These are phyloP conservation scores for Mucor piriformis DNA, from an alignment of 371 early-diverging fungal genomes.

Conservation along the genomic window DNA sequence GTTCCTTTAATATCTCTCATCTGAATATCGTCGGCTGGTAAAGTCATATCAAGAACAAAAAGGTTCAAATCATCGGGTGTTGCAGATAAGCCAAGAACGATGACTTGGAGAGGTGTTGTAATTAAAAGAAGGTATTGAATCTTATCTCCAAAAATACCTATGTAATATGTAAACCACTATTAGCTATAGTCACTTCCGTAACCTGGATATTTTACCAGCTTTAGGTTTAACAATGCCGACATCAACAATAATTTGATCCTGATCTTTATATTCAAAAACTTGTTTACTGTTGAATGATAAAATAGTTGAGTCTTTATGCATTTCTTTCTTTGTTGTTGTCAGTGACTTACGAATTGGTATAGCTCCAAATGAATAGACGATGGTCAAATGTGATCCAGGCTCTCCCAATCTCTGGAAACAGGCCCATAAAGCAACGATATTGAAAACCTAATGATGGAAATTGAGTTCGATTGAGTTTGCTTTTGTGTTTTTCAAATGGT, in stretches of 20 bases:
- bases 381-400: conserved; percentile 87
- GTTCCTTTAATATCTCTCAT: conserved; percentile 77
- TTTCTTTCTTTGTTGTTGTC: background rate
- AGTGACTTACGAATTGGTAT: conserved; percentile 54
- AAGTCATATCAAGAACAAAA: conserved; percentile 69
- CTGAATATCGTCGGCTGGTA: conserved; percentile 75
- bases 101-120: conserved; percentile 85
- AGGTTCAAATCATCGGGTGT: conserved; percentile 23
- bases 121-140: conserved; percentile 80
- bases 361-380: conserved; percentile 81
- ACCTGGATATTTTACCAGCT: conserved; percentile 24
- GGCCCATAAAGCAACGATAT: conserved; percentile 82
- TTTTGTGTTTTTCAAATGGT: no score
- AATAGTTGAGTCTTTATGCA: background rate
- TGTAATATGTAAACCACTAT: background rate
- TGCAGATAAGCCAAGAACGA: conserved; percentile 60
- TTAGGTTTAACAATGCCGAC: conserved; percentile 81
- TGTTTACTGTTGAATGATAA: conserved; percentile 42
- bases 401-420: conserved; percentile 77
- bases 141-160: conserved; percentile 68
- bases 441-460: conserved; percentile 54
- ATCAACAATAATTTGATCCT: conserved; percentile 83
- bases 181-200: background rate
- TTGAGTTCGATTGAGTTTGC: background rate
- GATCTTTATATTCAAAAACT: conserved; percentile 78